Evolutionary conservation across 2,329 filamentous ascomycete genomes (phyloP).

Genomic region (Erysiphe neolycopersici): DNA sequence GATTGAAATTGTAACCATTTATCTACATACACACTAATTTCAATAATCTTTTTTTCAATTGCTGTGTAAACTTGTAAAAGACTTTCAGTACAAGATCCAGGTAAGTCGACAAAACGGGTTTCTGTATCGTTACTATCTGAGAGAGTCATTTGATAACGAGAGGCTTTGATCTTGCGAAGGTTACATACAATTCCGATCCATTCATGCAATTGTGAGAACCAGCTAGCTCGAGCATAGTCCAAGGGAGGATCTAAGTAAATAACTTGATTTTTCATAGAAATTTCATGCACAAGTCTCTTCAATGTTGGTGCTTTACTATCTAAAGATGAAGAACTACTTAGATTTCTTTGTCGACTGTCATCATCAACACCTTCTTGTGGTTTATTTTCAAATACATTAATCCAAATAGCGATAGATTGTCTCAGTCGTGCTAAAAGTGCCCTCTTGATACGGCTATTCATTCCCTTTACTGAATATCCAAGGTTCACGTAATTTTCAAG

Average conservation of each 20-base stretch:
- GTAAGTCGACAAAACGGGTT: slow-evolving; percentile 57
- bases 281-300: slow-evolving; percentile 57
- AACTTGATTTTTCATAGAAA: slow-evolving; percentile 94
- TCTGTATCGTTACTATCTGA: slow-evolving; percentile 38
- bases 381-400: slow-evolving; percentile 49
- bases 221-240: slow-evolving; percentile 73
- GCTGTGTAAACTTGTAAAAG: slow-evolving; percentile 58
- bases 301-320: slow-evolving; percentile 34
- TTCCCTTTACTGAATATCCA: slow-evolving; percentile 60
- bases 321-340: slow-evolving; percentile 17
- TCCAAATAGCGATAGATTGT: slow-evolving; percentile 66
- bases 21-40: slow-evolving; percentile 68
- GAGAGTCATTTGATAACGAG: slow-evolving; percentile 74
- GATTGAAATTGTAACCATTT: slow-evolving; percentile 99
- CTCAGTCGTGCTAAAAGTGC: slow-evolving; percentile 63
- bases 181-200: slow-evolving; percentile 90
- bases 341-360: slow-evolving; percentile 25
- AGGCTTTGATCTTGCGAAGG: slow-evolving; percentile 78
- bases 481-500: slow-evolving; percentile 91
- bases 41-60: slow-evolving; percentile 56
- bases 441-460: slow-evolving; percentile 65
- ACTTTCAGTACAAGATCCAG: slow-evolving; percentile 54
- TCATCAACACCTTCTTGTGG: slow-evolving; percentile 17
- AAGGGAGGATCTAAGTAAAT: slow-evolving; percentile 89
- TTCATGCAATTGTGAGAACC: slow-evolving; percentile 75